Conservation (phyloP, 768 basidiomycete genomes). For the Mycena belliarum region DNA sequence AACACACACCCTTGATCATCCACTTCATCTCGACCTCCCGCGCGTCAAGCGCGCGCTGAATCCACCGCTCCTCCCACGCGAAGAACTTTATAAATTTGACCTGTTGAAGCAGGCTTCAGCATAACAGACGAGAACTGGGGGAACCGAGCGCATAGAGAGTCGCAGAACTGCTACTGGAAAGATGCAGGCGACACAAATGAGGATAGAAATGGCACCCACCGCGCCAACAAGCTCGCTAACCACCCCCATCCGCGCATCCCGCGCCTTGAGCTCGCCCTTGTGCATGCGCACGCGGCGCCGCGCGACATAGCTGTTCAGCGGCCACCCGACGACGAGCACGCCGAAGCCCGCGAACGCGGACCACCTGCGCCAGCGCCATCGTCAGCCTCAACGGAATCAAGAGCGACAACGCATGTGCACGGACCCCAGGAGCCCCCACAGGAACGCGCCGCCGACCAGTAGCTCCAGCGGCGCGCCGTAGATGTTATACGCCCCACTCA, state of each 20-base stretch:
- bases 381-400: no score
- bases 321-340: constrained; percentile 66
- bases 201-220: constrained; percentile 35
- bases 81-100: constrained; percentile 84
- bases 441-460: constrained; percentile 53
- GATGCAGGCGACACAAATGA: no score
- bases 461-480: constrained; percentile 60
- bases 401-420: no score
- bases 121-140: no score
- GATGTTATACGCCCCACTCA: constrained; percentile 13
- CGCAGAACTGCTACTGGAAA: no score
- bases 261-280: constrained; percentile 58
- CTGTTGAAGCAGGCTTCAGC: not conserved
- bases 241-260: constrained; percentile 78
- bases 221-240: constrained; percentile 77
- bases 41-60: constrained; percentile 60
- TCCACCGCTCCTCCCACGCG: constrained; percentile 81
- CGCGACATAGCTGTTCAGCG: constrained; percentile 69
- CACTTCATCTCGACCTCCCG: constrained; percentile 72
- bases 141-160: no score
- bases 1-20: constrained; percentile 63
- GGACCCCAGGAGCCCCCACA: constrained; percentile 58
- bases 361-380: constrained; percentile 25
- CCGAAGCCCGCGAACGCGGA: constrained; percentile 80
- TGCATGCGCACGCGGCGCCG: constrained; percentile 64